A percentile compares a stretch with the other conserved stretches of the same genome.
Evolutionary conservation across 2,329 filamentous ascomycete species (phyloP).

Genomic region (Verticillium alfalfae): DNA sequence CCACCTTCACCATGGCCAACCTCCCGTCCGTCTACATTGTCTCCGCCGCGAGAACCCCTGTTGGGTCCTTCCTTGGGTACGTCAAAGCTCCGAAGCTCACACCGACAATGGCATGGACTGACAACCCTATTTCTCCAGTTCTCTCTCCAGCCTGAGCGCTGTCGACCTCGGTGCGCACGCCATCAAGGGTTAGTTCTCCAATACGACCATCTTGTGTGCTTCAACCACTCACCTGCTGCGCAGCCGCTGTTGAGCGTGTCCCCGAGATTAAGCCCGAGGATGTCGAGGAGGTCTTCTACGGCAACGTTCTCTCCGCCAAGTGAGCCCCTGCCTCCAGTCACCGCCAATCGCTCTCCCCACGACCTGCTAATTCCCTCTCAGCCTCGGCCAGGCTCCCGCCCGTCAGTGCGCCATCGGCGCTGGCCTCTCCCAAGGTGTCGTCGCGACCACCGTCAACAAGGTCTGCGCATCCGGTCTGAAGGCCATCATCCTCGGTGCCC

Average conservation of each 20-base stretch:
- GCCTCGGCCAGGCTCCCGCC: slow-evolving; percentile 92
- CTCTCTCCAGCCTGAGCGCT: slow-evolving; percentile 80
- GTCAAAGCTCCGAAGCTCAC: slow-evolving; percentile 20
- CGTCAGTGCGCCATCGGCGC: slow-evolving; percentile 89
- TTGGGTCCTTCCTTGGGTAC: slow-evolving; percentile 92
- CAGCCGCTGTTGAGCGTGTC: slow-evolving; percentile 76
- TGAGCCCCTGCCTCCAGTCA: slow-evolving; percentile 34
- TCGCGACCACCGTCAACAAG: slow-evolving; percentile 96
- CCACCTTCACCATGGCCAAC: slow-evolving; percentile 58
- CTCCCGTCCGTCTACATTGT: slow-evolving; percentile 93
- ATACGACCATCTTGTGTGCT: not conserved
- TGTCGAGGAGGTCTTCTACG: slow-evolving; percentile 95
- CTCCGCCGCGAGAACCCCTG: slow-evolving; percentile 81
- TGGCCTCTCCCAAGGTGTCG: slow-evolving; percentile 71
- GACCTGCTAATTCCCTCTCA: slow-evolving; percentile 26
- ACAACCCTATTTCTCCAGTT: slow-evolving; percentile 45
- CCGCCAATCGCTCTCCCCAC: not conserved
- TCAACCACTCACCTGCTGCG: not conserved
- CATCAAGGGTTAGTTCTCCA: slow-evolving; percentile 67
- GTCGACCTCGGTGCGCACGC: slow-evolving; percentile 83
- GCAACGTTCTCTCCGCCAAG: slow-evolving; percentile 97
- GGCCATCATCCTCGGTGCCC: slow-evolving; percentile 87
- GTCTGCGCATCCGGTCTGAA: slow-evolving; percentile 96
- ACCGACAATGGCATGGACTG: slow-evolving; percentile 6
- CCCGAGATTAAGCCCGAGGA: slow-evolving; percentile 82